These are phyloP conservation scores for Pleurozium schreberi DNA, from an alignment of 225 moss, liverwort and hornwort genomes.

Conservation along the genomic window DNA sequence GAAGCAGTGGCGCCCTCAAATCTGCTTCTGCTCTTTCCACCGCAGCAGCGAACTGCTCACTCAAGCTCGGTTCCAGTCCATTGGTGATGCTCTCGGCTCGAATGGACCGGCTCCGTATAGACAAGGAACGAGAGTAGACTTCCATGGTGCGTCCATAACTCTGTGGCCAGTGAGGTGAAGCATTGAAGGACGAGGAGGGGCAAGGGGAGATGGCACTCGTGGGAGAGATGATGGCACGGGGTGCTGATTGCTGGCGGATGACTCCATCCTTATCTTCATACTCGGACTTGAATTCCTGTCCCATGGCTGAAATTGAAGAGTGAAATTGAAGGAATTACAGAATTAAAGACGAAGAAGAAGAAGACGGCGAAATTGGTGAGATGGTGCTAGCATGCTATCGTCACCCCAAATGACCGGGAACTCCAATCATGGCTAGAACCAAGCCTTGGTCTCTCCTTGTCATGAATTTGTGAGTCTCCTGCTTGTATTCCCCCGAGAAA, in stretches of 20 bases:
- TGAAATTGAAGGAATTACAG: neutral
- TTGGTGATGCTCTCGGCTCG: neutral
- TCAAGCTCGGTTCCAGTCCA: slow-evolving; percentile 1
- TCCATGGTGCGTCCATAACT: slow-evolving; percentile 61
- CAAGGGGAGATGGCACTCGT: neutral
- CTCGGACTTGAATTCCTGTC: slow-evolving; percentile 2
- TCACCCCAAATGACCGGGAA: neutral
- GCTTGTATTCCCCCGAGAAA: neutral
- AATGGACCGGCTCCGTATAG: slow-evolving; percentile 12
- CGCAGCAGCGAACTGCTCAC: neutral
- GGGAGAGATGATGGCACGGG: neutral
- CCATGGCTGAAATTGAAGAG: slow-evolving; percentile 1
- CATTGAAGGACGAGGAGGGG: slow-evolving; percentile 30
- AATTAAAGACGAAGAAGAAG: neutral
- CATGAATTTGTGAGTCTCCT: neutral
- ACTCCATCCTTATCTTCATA: neutral
- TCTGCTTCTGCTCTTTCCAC: neutral
- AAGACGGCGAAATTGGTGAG: neutral
- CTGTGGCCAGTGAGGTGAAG: slow-evolving; percentile 62
- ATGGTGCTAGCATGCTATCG: neutral
- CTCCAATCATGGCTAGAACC: neutral
- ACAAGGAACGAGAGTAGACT: slow-evolving; percentile 36
- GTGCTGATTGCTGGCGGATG: neutral
- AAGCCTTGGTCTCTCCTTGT: neutral
- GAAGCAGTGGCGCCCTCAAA: slow-evolving; percentile 40